These are phyloP conservation scores for Lactarius evosmus DNA, from an alignment of 768 basidiomycete genomes.

Conservation along the genomic window DNA sequence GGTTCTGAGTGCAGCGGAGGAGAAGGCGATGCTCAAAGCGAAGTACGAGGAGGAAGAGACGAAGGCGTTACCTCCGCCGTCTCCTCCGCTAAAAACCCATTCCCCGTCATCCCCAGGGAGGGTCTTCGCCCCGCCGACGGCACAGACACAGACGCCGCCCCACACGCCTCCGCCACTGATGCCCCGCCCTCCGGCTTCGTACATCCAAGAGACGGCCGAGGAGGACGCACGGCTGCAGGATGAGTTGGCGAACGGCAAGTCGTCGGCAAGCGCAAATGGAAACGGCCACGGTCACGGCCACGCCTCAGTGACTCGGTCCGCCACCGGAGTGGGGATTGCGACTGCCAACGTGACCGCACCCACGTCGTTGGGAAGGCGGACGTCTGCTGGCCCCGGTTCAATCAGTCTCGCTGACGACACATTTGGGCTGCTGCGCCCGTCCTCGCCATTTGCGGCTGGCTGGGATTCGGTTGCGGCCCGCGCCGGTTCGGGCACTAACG, in stretches of 20 bases:
- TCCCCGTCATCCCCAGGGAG: neutral
- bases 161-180: conserved; percentile 64
- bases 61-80: conserved; percentile 12
- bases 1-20: conserved; percentile 60
- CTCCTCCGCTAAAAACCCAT: conserved; percentile 23
- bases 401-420: conserved; percentile 24
- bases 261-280: neutral
- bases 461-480: conserved; percentile 5
- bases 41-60: conserved; percentile 58
- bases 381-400: conserved; percentile 25
- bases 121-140: neutral
- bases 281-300: neutral
- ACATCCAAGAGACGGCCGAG: conserved; percentile 78
- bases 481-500: conserved; percentile 4
- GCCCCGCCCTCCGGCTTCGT: conserved; percentile 75
- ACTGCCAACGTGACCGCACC: neutral
- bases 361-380: conserved; percentile 3
- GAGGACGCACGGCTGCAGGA: conserved; percentile 59
- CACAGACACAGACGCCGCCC: conserved; percentile 10
- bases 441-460: conserved; percentile 11
- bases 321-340: neutral
- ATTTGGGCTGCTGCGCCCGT: conserved; percentile 29
- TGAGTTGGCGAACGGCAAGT: conserved; percentile 32
- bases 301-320: neutral
- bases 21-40: conserved; percentile 68